These are phyloP conservation scores for Lentinula raphanica DNA, from an alignment of 768 basidiomycete genomes.

Conservation along the genomic window DNA sequence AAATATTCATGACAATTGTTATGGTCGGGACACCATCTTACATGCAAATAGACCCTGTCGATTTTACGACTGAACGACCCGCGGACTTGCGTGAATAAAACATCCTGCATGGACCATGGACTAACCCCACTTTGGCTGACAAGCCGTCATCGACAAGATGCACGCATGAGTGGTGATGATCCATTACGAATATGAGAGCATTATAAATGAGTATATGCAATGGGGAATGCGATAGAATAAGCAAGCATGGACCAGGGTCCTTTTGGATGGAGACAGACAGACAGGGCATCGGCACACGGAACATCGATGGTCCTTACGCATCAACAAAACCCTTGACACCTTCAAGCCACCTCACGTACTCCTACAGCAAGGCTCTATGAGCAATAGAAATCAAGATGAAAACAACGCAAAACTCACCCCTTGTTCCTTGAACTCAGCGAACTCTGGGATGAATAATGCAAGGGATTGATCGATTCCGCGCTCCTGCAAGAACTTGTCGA, in stretches of 20 bases:
- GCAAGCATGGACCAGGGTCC: not conserved
- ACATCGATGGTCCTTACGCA: not conserved
- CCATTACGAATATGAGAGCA: not conserved
- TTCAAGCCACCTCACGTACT: conserved; percentile 87
- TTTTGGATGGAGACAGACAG: no score
- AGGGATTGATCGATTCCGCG: conserved; percentile 81
- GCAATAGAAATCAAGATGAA: not conserved
- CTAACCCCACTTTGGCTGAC: not conserved
- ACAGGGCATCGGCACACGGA: not conserved
- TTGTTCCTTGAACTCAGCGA: conserved; percentile 89
- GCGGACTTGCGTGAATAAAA: not conserved
- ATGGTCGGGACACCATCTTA: no score
- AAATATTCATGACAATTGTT: no score
- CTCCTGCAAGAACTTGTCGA: conserved; percentile 85
- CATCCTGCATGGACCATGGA: not conserved
- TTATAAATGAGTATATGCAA: not conserved
- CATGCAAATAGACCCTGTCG: no score
- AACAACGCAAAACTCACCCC: conserved; percentile 46
- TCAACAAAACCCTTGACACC: conserved; percentile 83
- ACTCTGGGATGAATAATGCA: conserved; percentile 85
- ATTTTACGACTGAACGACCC: no score
- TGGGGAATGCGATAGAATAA: not conserved
- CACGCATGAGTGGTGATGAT: not conserved
- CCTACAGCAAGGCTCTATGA: conserved; percentile 39
- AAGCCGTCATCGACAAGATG: not conserved